Evolutionary conservation across 768 basidiomycete species (phyloP).

Genomic region (Ephemerocybe angulata): DNA sequence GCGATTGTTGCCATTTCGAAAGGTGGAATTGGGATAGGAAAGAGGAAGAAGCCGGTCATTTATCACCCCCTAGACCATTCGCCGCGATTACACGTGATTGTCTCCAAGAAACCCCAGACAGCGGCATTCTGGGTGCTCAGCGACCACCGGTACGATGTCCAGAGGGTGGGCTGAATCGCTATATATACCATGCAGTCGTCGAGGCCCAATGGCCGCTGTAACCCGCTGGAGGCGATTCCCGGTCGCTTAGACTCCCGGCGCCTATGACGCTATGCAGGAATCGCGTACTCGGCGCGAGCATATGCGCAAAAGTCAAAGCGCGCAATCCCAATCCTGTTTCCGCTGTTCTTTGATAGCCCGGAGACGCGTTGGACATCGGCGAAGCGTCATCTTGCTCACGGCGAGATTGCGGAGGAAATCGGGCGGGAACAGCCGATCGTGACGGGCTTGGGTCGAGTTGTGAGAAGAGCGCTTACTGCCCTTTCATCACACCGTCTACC

Average conservation of each 20-base stretch:
- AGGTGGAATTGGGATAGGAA: constrained; percentile 3
- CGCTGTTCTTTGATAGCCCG: constrained; percentile 14
- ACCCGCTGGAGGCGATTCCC: too few relatives aligned
- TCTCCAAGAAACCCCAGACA: neutral
- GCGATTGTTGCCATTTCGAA: constrained; percentile 48
- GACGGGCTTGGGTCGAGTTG: neutral
- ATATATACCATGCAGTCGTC: too few relatives aligned
- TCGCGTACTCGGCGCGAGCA: too few relatives aligned
- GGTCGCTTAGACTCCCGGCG: too few relatives aligned
- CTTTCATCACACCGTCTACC: neutral
- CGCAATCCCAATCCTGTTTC: constrained; percentile 1
- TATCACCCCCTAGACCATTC: constrained; percentile 12
- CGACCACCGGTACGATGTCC: neutral
- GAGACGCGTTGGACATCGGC: neutral
- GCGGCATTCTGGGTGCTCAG: neutral
- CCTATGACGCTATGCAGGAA: too few relatives aligned
- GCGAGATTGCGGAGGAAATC: constrained; percentile 20
- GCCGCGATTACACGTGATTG: constrained; percentile 22
- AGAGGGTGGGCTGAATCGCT: too few relatives aligned
- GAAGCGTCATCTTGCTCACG: constrained; percentile 21
- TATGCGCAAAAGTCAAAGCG: too few relatives aligned
- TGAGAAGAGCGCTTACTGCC: neutral
- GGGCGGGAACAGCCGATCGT: constrained; percentile 23
- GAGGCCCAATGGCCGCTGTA: too few relatives aligned
- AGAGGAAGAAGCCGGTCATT: constrained; percentile 4